These are phyloP conservation scores for Botrytis fragariae DNA, from an alignment of 2,329 filamentous ascomycete species.

Conservation along the genomic window DNA sequence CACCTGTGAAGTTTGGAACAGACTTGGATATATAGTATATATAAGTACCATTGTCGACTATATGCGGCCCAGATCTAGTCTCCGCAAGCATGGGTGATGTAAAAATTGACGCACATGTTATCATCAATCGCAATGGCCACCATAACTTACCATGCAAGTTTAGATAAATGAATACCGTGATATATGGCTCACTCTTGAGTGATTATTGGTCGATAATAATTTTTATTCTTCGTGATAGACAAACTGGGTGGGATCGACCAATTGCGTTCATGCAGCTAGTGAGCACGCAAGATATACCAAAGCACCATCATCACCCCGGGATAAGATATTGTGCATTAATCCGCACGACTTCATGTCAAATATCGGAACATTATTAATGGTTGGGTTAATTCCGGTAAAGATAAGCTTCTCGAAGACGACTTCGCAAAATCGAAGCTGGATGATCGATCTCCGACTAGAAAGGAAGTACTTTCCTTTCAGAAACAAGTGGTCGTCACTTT, in stretches of 20 bases:
- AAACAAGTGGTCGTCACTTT: not conserved
- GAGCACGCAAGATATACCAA: conserved; percentile 8
- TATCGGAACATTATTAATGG: not conserved
- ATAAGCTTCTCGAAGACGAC: not conserved
- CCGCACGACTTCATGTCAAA: not conserved
- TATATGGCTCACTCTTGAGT: not conserved
- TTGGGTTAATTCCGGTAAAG: not conserved
- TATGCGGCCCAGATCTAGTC: not conserved
- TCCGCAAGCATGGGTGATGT: not conserved
- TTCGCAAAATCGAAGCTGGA: not conserved
- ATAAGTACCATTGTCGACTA: not conserved
- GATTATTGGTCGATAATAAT: not conserved
- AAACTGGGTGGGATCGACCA: not conserved
- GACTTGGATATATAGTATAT: not conserved
- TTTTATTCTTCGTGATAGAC: not conserved
- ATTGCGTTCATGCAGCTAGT: not conserved
- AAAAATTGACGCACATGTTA: conserved; percentile 5
- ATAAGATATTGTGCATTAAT: not conserved
- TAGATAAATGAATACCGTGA: not conserved
- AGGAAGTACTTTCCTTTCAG: not conserved
- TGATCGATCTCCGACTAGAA: not conserved
- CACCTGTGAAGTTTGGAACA: not conserved
- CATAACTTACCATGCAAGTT: not conserved
- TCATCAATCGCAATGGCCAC: not conserved
- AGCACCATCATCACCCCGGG: not conserved